Evolutionary conservation across 768 basidiomycete species (phyloP).

Genomic region (Pulveroboletus sp.): DNA sequence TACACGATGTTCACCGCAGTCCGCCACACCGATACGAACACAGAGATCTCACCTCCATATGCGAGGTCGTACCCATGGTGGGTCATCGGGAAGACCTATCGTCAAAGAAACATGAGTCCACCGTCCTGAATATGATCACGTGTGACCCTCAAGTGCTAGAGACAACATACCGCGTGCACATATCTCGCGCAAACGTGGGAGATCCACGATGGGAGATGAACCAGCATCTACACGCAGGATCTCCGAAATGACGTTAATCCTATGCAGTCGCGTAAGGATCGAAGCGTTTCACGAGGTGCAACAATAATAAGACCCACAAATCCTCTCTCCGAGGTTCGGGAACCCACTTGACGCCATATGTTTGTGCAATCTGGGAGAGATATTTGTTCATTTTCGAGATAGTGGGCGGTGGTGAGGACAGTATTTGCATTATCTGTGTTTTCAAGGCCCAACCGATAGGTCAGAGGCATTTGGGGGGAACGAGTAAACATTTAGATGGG

Average conservation of each 20-base stretch:
- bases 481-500: background rate
- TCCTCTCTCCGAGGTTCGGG: slow-evolving; percentile 60
- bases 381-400: slow-evolving; percentile 53
- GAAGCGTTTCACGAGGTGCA: background rate
- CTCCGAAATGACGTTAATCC: slow-evolving; percentile 54
- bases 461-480: background rate
- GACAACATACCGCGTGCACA: slow-evolving; percentile 53
- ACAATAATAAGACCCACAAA: slow-evolving; percentile 40
- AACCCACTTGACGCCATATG: slow-evolving; percentile 53
- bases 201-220: slow-evolving; percentile 48
- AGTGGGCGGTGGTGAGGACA: slow-evolving; percentile 51
- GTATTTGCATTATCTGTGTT: slow-evolving; percentile 45
- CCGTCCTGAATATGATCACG: background rate
- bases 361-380: slow-evolving; percentile 48
- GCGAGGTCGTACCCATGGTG: slow-evolving; percentile 69
- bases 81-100: slow-evolving; percentile 68
- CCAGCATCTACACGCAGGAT: slow-evolving; percentile 45
- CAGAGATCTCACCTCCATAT: slow-evolving; percentile 61
- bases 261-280: slow-evolving; percentile 21
- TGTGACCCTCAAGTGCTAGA: background rate
- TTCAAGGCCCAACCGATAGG: background rate
- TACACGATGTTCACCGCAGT: slow-evolving; percentile 22
- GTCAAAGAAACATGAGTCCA: slow-evolving; percentile 1
- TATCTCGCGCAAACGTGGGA: slow-evolving; percentile 49
- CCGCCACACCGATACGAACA: background rate